Evolutionary conservation across 176 grass and related monocot genomes (phyloP).

Genomic region (Lolium multiflorum): DNA sequence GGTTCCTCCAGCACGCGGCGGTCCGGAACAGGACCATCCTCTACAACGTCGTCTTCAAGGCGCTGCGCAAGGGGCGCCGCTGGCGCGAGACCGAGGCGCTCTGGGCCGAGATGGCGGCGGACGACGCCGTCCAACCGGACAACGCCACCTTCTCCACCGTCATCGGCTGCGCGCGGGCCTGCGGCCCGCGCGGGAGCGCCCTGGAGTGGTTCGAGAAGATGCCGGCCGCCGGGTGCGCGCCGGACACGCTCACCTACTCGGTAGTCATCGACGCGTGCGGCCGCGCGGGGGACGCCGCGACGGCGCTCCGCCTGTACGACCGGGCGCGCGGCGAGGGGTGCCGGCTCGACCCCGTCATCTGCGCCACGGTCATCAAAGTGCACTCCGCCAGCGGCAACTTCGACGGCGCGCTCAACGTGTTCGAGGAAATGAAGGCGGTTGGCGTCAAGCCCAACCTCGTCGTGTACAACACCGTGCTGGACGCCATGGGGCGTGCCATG

Average conservation of each 20-base stretch:
- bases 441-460: slow-evolving; percentile 77
- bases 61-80: slow-evolving; percentile 67
- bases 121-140: slow-evolving; percentile 66
- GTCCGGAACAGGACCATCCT: slow-evolving; percentile 69
- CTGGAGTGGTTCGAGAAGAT: slow-evolving; percentile 98
- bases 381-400: slow-evolving; percentile 72
- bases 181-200: slow-evolving; percentile 63
- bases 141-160: slow-evolving; percentile 81
- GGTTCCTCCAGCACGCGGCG: slow-evolving; percentile 68
- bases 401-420: slow-evolving; percentile 83
- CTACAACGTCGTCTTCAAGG: slow-evolving; percentile 90
- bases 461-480: slow-evolving; percentile 83
- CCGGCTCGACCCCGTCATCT: slow-evolving; percentile 69
- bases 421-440: slow-evolving; percentile 88
- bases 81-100: slow-evolving; percentile 70
- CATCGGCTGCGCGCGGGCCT: slow-evolving; percentile 78
- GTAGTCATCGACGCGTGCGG: slow-evolving; percentile 83
- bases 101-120: slow-evolving; percentile 69
- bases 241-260: slow-evolving; percentile 71
- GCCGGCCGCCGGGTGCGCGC: slow-evolving; percentile 69
- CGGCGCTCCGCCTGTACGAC: slow-evolving; percentile 75
- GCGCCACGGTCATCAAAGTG: slow-evolving; percentile 70
- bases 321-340: slow-evolving; percentile 70
- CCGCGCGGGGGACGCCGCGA: slow-evolving; percentile 63
- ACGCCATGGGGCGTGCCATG: slow-evolving; percentile 78